Percentiles rank a stretch among this genome's conserved stretches.
Evolutionary conservation across 805 yeast species (phyloP).

Genomic region (Wickerhamomyces bovis): DNA sequence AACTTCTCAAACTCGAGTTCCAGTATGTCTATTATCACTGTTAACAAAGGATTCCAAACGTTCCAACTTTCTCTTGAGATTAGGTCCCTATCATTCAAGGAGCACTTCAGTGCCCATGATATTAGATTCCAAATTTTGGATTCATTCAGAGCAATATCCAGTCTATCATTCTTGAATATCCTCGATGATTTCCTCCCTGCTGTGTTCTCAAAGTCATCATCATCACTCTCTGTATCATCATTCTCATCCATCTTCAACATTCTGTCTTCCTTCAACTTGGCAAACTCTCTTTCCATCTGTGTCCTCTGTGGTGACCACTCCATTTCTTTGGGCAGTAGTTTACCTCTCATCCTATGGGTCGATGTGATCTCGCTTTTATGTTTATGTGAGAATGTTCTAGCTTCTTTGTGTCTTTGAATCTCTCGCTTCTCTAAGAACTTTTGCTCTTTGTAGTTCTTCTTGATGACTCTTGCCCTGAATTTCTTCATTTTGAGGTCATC

Average conservation of each 20-base stretch:
- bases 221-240: constrained; percentile 7
- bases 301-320: constrained; percentile 21
- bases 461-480: constrained; percentile 9
- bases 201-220: neutral
- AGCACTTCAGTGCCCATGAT: constrained; percentile 26
- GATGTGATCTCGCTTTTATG: neutral
- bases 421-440: neutral
- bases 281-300: constrained; percentile 9
- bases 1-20: constrained; percentile 9
- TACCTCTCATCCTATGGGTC: neutral
- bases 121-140: constrained; percentile 24
- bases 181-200: constrained; percentile 16
- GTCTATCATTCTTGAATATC: constrained; percentile 21
- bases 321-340: neutral
- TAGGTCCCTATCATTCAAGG: constrained; percentile 10
- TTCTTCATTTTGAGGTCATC: neutral
- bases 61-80: constrained; percentile 12
- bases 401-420: neutral
- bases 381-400: neutral
- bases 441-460: constrained; percentile 11
- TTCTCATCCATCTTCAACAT: neutral
- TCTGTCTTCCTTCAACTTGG: neutral
- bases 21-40: constrained; percentile 14
- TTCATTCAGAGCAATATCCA: constrained; percentile 18
- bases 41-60: constrained; percentile 19